Evolutionary conservation across 257 asterid species (phyloP).

Genomic region (Datura wrightii): DNA sequence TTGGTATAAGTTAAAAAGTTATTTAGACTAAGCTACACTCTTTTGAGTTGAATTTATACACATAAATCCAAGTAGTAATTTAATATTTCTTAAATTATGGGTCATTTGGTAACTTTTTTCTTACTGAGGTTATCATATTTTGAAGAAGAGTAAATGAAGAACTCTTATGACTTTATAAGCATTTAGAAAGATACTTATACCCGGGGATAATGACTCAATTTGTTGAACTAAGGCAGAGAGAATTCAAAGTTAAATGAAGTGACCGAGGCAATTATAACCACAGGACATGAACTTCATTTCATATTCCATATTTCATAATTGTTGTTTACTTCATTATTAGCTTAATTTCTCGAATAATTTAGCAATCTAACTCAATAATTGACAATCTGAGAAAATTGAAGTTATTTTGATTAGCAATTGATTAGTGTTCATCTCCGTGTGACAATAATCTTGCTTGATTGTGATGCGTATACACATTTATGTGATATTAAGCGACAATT

Average conservation of each 20-base stretch:
- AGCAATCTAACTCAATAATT: not conserved
- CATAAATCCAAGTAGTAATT: not conserved
- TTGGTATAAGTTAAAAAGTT: not conserved
- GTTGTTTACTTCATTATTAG: not conserved
- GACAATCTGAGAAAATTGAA: not conserved
- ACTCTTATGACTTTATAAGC: not conserved
- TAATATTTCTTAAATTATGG: not conserved
- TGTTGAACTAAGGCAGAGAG: not conserved
- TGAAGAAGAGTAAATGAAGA: not conserved
- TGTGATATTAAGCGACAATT: slow-evolving; percentile 10
- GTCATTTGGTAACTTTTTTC: not conserved
- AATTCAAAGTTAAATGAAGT: not conserved
- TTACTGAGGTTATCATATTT: not conserved
- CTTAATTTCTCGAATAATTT: not conserved
- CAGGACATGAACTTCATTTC: not conserved
- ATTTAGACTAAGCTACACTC: not conserved
- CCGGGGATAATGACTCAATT: not conserved
- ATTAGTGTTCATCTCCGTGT: not conserved
- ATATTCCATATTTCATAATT: not conserved
- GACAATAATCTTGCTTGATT: not conserved
- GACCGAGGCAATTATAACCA: not conserved
- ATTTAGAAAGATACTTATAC: not conserved
- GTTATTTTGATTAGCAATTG: not conserved
- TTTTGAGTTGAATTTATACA: not conserved
- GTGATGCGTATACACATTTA: not conserved